A percentile compares a stretch with the other conserved stretches of the same genome.
These are phyloP conservation scores for Metarhizium album DNA, from an alignment of 2,329 filamentous ascomycete genomes.

Conservation along the genomic window DNA sequence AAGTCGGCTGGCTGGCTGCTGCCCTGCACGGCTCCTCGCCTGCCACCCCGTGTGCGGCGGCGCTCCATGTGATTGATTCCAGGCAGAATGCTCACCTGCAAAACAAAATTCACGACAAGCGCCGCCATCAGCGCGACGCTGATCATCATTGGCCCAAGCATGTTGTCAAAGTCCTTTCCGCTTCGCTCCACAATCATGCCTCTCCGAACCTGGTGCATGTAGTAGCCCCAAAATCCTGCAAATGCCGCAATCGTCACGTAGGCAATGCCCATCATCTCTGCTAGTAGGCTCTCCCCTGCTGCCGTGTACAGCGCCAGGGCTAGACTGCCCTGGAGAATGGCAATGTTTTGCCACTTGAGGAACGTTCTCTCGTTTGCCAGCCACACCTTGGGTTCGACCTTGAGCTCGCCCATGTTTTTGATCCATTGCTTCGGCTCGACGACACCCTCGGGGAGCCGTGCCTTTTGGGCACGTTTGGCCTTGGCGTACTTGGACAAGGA, in stretches of 20 bases:
- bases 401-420: slow-evolving; percentile 85
- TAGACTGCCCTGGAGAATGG: slow-evolving; percentile 72
- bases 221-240: slow-evolving; percentile 78
- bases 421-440: slow-evolving; percentile 76
- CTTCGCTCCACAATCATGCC: slow-evolving; percentile 76
- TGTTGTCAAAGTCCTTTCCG: slow-evolving; percentile 86
- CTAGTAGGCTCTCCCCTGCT: slow-evolving; percentile 67
- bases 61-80: neutral
- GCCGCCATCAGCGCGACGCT: slow-evolving; percentile 69
- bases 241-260: slow-evolving; percentile 78
- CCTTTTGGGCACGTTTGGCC: slow-evolving; percentile 38
- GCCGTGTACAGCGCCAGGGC: slow-evolving; percentile 83
- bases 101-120: slow-evolving; percentile 75
- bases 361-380: slow-evolving; percentile 97
- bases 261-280: slow-evolving; percentile 66
- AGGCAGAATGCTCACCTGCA: slow-evolving; percentile 52
- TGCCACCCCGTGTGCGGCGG: neutral
- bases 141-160: slow-evolving; percentile 74
- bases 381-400: slow-evolving; percentile 97
- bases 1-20: no score
- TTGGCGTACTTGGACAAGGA: slow-evolving; percentile 68
- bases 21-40: slow-evolving; percentile 4
- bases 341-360: slow-evolving; percentile 97
- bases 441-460: slow-evolving; percentile 73
- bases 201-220: slow-evolving; percentile 64